Conservation (phyloP, 139 green algal species). For the Micromonas pusilla region DNA sequence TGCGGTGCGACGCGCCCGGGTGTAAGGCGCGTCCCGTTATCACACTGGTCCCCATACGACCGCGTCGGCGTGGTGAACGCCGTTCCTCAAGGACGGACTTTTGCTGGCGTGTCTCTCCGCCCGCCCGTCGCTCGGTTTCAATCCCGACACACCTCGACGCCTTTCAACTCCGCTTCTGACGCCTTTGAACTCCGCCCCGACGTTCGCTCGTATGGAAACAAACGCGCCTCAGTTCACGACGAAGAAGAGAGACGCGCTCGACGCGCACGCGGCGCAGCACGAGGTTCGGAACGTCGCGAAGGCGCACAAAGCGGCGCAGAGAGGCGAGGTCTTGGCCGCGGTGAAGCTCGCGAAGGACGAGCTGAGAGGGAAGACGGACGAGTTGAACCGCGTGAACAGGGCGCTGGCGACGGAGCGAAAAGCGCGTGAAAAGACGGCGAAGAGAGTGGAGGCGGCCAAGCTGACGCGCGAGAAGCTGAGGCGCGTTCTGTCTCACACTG, state of each 20-base stretch:
- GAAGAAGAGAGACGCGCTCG: not conserved
- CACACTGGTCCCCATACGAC: too few relatives aligned
- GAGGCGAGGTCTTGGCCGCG: not conserved
- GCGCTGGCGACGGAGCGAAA: not conserved
- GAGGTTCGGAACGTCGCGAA: not conserved
- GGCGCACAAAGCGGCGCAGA: not conserved
- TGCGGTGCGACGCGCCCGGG: not conserved
- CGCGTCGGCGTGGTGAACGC: too few relatives aligned
- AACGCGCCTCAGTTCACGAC: too few relatives aligned
- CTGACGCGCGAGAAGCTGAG: not conserved
- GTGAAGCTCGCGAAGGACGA: not conserved
- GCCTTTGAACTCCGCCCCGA: too few relatives aligned
- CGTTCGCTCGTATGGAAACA: too few relatives aligned
- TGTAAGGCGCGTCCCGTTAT: too few relatives aligned
- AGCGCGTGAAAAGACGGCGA: not conserved
- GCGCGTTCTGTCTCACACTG: too few relatives aligned
- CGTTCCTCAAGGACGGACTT: too few relatives aligned
- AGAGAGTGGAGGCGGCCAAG: not conserved
- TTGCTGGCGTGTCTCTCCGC: too few relatives aligned
- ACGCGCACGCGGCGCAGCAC: not conserved
- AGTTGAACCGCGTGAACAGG: not conserved
- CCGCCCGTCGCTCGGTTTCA: too few relatives aligned
- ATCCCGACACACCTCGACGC: too few relatives aligned
- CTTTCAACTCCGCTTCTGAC: too few relatives aligned
- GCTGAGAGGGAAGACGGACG: not conserved